Conservation (phyloP, 2,329 filamentous ascomycete species). For the Talaromyces sp. region DNA sequence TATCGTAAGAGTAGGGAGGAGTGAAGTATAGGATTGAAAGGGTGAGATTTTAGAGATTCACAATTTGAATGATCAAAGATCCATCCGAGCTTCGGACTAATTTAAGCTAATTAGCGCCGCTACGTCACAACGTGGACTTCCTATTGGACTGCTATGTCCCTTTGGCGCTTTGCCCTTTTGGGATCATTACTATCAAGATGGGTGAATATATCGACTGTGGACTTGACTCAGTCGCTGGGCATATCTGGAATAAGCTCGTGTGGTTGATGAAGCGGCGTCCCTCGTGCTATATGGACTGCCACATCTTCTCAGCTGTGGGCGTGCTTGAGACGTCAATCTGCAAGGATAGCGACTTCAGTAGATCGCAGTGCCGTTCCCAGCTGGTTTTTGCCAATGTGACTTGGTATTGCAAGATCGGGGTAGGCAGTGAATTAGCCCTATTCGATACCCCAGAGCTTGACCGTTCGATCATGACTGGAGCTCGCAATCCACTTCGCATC, state of each 20-base stretch:
- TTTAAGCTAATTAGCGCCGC: neutral
- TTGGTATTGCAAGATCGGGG: neutral
- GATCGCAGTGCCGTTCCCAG: neutral
- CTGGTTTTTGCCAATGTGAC: neutral
- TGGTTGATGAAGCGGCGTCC: neutral
- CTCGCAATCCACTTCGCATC: constrained; percentile 92
- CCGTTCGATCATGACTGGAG: constrained; percentile 87
- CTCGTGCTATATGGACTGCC: neutral
- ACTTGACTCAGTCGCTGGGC: neutral
- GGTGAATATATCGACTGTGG: neutral
- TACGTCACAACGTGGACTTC: constrained; percentile 8
- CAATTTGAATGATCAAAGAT: neutral
- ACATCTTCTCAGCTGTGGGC: neutral
- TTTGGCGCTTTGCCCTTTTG: neutral
- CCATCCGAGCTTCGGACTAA: neutral
- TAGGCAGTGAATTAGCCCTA: neutral
- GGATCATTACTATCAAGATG: neutral
- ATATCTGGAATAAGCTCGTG: neutral
- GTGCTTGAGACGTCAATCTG: neutral
- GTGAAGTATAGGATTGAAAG: neutral
- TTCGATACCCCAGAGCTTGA: constrained; percentile 93
- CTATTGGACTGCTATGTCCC: neutral
- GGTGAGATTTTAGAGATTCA: neutral
- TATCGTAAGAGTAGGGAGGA: neutral
- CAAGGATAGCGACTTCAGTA: neutral